These are phyloP conservation scores for Jamesozyma jinghongensis DNA, from an alignment of 805 yeast species.

Conservation along the genomic window DNA sequence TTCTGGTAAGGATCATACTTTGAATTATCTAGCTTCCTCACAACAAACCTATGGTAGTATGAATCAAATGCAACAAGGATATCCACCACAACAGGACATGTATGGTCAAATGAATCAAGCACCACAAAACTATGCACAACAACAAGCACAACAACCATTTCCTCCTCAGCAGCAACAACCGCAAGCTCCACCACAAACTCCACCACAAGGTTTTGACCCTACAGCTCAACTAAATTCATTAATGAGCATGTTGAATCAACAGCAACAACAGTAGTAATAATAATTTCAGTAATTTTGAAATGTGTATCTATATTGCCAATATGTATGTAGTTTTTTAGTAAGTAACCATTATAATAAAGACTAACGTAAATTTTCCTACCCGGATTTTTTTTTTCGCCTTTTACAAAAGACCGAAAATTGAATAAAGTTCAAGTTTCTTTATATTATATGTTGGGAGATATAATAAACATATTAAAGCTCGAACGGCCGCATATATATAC, in stretches of 20 bases:
- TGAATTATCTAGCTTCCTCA: conserved; percentile 1
- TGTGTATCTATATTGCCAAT: background rate
- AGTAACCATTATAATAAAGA: no score
- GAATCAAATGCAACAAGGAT: conserved; percentile 8
- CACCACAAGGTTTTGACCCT: conserved; percentile 24
- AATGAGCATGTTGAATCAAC: conserved; percentile 37
- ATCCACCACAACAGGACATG: conserved; percentile 9
- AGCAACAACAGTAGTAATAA: conserved; percentile 15
- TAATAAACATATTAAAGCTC: no score
- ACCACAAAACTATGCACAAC: conserved; percentile 7
- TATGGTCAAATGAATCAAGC: conserved; percentile 15
- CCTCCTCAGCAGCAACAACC: background rate
- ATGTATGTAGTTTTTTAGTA: conserved; percentile 2
- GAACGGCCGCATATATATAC: no score
- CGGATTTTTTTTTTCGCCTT: no score
- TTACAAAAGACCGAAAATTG: no score
- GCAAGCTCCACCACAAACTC: conserved; percentile 14
- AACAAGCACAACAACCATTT: conserved; percentile 2
- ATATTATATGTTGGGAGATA: no score
- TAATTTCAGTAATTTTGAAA: conserved; percentile 1
- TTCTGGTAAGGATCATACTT: conserved; percentile 55
- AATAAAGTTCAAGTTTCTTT: no score
- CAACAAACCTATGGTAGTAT: conserved; percentile 15
- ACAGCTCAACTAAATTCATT: conserved; percentile 35
- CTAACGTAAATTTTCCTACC: no score